These are phyloP conservation scores for Pseudogymnoascus sp. DNA, from an alignment of 2,329 filamentous ascomycete species.

Conservation along the genomic window DNA sequence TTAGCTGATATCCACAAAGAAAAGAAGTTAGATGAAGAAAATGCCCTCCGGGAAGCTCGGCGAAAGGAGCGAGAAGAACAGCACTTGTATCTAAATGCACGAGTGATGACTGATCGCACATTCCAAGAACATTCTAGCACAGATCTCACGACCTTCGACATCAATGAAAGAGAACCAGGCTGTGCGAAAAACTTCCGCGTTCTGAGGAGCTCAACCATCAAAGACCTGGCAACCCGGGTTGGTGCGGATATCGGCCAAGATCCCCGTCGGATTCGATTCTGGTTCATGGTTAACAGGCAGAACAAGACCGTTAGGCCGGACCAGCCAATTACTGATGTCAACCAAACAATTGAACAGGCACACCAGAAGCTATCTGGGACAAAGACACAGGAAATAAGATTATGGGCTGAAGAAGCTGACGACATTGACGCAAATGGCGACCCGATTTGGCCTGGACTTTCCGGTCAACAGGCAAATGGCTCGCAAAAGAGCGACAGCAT, in stretches of 20 bases:
- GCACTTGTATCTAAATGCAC: conserved; percentile 82
- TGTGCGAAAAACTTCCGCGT: conserved; percentile 67
- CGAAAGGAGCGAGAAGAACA: conserved; percentile 89
- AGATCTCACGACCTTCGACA: conserved; percentile 67
- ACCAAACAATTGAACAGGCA: conserved; percentile 72
- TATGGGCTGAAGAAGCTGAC: conserved; percentile 79
- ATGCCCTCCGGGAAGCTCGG: conserved; percentile 63
- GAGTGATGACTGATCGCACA: conserved; percentile 72
- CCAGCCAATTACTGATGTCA: conserved; percentile 69
- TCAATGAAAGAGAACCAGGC: conserved; percentile 51
- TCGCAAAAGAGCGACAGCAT: conserved; percentile 57
- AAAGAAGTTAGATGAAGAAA: conserved; percentile 73
- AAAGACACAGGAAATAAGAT: conserved; percentile 59
- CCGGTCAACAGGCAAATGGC: conserved; percentile 48
- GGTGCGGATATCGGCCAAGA: conserved; percentile 64
- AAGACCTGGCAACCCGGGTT: conserved; percentile 65
- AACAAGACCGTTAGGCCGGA: conserved; percentile 95
- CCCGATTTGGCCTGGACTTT: conserved; percentile 62
- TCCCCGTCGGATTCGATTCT: conserved; percentile 67
- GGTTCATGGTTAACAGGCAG: conserved; percentile 97
- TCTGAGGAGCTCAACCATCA: conserved; percentile 65
- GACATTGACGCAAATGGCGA: conserved; percentile 60
- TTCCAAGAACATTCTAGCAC: conserved; percentile 78
- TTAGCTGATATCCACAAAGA: conserved; percentile 39
- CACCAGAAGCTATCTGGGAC: conserved; percentile 59